These are phyloP conservation scores for Sporothrix brasiliensis DNA, from an alignment of 2,329 filamentous ascomycete species.

Conservation along the genomic window DNA sequence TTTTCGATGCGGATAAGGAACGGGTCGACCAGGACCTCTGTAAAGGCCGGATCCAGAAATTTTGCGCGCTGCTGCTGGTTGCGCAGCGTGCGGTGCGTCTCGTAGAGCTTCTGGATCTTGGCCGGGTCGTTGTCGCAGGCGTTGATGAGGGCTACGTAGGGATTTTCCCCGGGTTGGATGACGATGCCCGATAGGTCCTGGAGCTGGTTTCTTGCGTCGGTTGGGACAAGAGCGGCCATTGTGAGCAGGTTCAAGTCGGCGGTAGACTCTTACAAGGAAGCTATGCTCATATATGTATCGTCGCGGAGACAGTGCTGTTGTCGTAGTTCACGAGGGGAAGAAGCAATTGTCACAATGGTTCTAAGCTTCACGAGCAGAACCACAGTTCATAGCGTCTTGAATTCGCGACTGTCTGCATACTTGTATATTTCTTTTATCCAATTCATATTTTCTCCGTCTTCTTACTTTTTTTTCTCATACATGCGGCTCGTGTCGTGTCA, in stretches of 20 bases:
- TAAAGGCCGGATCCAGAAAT: constrained; percentile 69
- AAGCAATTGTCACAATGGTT: neutral
- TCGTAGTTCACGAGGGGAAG: neutral
- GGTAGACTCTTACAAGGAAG: neutral
- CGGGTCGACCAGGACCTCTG: constrained; percentile 73
- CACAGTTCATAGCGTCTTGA: neutral
- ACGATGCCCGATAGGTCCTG: constrained; percentile 58
- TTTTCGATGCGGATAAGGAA: constrained; percentile 71
- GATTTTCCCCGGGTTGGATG: constrained; percentile 64
- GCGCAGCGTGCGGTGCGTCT: constrained; percentile 70
- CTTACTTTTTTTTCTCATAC: neutral
- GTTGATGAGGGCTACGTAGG: constrained; percentile 73
- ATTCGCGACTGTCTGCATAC: neutral
- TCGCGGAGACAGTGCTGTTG: neutral
- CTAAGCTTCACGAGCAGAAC: constrained; percentile 6
- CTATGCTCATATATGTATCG: neutral
- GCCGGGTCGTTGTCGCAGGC: constrained; percentile 67
- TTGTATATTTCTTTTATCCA: neutral
- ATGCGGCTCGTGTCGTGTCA: constrained; percentile 4
- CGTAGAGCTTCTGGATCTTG: constrained; percentile 72
- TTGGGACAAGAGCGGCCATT: constrained; percentile 41
- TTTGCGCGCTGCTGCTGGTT: constrained; percentile 76
- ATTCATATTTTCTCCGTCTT: neutral
- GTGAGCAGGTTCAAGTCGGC: neutral
- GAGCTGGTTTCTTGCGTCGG: constrained; percentile 54